Percentiles rank a stretch among this genome's conserved stretches.
Conservation (phyloP, 768 basidiomycete species). For the Gloeophyllum trabeum region DNA sequence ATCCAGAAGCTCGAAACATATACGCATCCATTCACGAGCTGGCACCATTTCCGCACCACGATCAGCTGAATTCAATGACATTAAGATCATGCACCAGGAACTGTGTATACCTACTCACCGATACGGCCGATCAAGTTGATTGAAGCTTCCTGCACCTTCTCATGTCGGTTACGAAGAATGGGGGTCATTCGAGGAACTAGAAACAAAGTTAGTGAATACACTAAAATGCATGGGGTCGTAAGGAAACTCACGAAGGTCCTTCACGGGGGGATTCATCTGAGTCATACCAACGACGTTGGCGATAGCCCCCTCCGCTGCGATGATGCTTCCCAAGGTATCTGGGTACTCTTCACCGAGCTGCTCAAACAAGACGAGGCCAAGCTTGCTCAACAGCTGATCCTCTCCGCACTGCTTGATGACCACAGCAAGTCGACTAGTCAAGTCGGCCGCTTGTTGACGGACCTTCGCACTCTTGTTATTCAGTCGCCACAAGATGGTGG, state of each 20-base stretch:
- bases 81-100: background rate
- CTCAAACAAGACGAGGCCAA: slow-evolving; percentile 94
- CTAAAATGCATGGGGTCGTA: background rate
- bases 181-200: slow-evolving; percentile 98
- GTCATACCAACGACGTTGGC: slow-evolving; percentile 99
- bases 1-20: slow-evolving; percentile 96
- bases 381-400: slow-evolving; percentile 89
- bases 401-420: slow-evolving; percentile 99
- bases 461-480: slow-evolving; percentile 99
- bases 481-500: slow-evolving; percentile 96
- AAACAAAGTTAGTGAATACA: slow-evolving; percentile 7
- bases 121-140: slow-evolving; percentile 99
- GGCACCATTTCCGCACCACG: slow-evolving; percentile 98
- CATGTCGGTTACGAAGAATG: slow-evolving; percentile 97
- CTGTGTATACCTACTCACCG: slow-evolving; percentile 25
- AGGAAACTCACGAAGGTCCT: slow-evolving; percentile 80
- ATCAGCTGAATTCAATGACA: slow-evolving; percentile 76
- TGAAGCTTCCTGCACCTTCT: slow-evolving; percentile 98
- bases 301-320: slow-evolving; percentile 96
- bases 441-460: slow-evolving; percentile 96
- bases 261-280: slow-evolving; percentile 99
- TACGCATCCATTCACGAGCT: slow-evolving; percentile 99
- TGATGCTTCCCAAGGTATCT: slow-evolving; percentile 97
- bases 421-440: slow-evolving; percentile 89
- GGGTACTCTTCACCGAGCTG: slow-evolving; percentile 99